A percentile compares a stretch with the other conserved stretches of the same genome.
Evolutionary conservation across 768 basidiomycete species (phyloP).

Genomic region (Rubroboletus satanas): DNA sequence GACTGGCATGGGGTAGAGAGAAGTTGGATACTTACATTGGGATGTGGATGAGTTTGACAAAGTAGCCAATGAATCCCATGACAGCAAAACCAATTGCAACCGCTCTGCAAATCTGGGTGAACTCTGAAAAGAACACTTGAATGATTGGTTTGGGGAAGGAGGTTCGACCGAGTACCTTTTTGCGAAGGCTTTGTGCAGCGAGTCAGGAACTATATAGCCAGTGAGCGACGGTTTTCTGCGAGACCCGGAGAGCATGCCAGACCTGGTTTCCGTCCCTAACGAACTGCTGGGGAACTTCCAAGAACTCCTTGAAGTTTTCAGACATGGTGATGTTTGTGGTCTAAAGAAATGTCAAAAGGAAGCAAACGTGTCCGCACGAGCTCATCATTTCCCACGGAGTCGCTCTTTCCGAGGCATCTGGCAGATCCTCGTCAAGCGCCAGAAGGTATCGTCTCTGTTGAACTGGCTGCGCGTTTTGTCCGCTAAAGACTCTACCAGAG

Average conservation of each 20-base stretch:
- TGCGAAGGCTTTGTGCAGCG: slow-evolving; percentile 97
- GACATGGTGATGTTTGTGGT: slow-evolving; percentile 56
- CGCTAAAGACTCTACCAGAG: slow-evolving; percentile 11
- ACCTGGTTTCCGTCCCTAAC: slow-evolving; percentile 92
- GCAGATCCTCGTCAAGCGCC: not conserved
- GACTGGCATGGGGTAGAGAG: not conserved
- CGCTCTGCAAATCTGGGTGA: slow-evolving; percentile 90
- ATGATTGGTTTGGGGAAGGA: not conserved
- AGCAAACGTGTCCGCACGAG: slow-evolving; percentile 28
- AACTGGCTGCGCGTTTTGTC: not conserved
- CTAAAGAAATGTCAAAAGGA: slow-evolving; percentile 11
- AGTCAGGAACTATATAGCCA: slow-evolving; percentile 70
- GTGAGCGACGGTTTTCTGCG: slow-evolving; percentile 6
- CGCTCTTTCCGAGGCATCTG: not conserved
- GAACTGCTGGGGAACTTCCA: slow-evolving; percentile 90
- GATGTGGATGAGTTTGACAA: slow-evolving; percentile 97
- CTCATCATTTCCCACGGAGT: slow-evolving; percentile 26
- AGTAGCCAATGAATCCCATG: slow-evolving; percentile 99
- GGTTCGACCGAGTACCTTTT: slow-evolving; percentile 58
- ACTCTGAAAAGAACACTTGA: slow-evolving; percentile 55
- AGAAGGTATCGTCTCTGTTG: slow-evolving; percentile 14
- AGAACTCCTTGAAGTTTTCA: slow-evolving; percentile 85
- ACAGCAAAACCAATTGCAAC: slow-evolving; percentile 97
- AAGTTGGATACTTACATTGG: slow-evolving; percentile 71
- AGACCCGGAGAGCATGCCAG: slow-evolving; percentile 17